Evolutionary conservation across 2,329 filamentous ascomycete genomes (phyloP).

Genomic region (Xylariaceae sp.): DNA sequence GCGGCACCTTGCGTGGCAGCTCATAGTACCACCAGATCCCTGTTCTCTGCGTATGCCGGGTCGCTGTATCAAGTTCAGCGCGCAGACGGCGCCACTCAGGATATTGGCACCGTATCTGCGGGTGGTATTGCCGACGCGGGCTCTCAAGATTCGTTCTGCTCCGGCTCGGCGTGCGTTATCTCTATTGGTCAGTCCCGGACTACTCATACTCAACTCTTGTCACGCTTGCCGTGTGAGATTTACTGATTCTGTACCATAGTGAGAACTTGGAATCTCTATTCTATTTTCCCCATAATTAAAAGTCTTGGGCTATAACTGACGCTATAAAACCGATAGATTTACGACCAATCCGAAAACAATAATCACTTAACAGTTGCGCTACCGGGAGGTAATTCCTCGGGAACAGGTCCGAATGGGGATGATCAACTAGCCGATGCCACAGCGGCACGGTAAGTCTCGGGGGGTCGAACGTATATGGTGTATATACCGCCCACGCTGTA

Average conservation of each 20-base stretch:
- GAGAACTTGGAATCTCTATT: not conserved
- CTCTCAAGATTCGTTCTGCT: conserved; percentile 57
- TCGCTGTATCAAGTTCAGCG: conserved; percentile 57
- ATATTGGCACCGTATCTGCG: conserved; percentile 47
- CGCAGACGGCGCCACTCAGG: conserved; percentile 43
- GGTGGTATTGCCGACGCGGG: conserved; percentile 60
- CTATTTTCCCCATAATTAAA: no score
- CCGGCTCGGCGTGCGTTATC: conserved; percentile 57
- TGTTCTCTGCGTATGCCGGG: conserved; percentile 51
- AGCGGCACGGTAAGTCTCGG: conserved; percentile 56
- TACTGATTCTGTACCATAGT: not conserved
- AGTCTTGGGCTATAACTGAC: no score
- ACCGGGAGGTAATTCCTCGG: conserved; percentile 47
- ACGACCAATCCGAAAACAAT: conserved; percentile 58
- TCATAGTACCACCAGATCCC: conserved; percentile 59
- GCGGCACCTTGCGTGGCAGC: conserved; percentile 58
- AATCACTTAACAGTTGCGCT: conserved; percentile 62
- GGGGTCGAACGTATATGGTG: conserved; percentile 58
- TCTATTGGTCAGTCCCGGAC: conserved; percentile 31
- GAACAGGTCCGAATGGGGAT: conserved; percentile 51
- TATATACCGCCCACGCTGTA: conserved; percentile 56
- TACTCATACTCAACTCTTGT: no score
- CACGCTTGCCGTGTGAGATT: not conserved
- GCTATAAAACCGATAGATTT: conserved; percentile 40
- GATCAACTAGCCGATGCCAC: conserved; percentile 57